These are phyloP conservation scores for Allomyces macrogynus DNA, from an alignment of 192 early-diverging fungal genomes.

Conservation along the genomic window DNA sequence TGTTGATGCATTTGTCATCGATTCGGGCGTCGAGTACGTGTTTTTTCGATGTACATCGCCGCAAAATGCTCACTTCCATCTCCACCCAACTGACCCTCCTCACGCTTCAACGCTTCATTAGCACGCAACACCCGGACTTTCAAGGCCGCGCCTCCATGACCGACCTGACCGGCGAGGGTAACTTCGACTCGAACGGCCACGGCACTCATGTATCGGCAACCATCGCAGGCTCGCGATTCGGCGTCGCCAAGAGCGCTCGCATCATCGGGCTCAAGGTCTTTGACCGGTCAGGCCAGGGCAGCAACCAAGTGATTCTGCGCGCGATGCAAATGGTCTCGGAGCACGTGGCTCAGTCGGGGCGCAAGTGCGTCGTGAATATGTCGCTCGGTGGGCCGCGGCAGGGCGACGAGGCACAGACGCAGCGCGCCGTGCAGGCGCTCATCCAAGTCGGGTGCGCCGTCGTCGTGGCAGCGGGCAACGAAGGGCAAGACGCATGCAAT, in stretches of 20 bases:
- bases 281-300: not conserved
- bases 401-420: not conserved
- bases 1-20: too few relatives aligned
- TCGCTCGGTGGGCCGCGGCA: not conserved
- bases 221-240: not conserved
- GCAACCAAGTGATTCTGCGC: not conserved
- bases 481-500: slow-evolving; percentile 2
- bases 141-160: slow-evolving; percentile 1
- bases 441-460: not conserved
- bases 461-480: slow-evolving; percentile 4
- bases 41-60: too few relatives aligned
- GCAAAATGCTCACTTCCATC: too few relatives aligned
- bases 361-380: not conserved
- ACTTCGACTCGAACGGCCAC: slow-evolving; percentile 3
- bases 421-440: not conserved
- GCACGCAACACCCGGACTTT: slow-evolving; percentile 2
- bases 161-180: not conserved
- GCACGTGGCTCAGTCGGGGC: slow-evolving; percentile 1
- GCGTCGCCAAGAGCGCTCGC: not conserved
- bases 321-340: not conserved
- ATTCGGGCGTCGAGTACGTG: too few relatives aligned
- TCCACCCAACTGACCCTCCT: too few relatives aligned
- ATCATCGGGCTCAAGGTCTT: not conserved
- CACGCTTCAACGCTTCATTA: too few relatives aligned
- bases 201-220: slow-evolving; percentile 5